Evolutionary conservation across 352 stramenopile species (phyloP).

Genomic region (Phytophthora multivora): DNA sequence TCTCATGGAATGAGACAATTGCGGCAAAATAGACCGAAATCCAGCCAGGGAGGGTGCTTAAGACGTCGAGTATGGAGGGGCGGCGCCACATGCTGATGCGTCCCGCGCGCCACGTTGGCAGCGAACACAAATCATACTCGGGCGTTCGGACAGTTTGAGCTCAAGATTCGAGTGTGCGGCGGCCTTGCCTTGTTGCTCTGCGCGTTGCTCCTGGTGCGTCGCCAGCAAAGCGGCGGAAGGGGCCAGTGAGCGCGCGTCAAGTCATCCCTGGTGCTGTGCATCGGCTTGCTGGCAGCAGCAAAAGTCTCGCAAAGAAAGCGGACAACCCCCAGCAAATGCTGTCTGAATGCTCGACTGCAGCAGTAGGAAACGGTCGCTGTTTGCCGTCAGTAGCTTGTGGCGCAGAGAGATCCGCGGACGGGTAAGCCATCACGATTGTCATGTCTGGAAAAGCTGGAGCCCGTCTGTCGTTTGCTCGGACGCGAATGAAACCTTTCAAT

Average conservation of each 20-base stretch:
- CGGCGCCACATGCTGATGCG: constrained; percentile 14
- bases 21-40: constrained; percentile 8
- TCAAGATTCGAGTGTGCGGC: not conserved
- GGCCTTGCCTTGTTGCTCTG: constrained; percentile 5
- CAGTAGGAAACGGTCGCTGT: constrained; percentile 19
- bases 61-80: constrained; percentile 1
- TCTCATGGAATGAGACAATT: constrained; percentile 18
- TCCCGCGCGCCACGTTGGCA: constrained; percentile 16
- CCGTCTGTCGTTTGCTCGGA: constrained; percentile 30
- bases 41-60: constrained; percentile 7
- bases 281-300: constrained; percentile 6
- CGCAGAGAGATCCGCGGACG: constrained; percentile 14
- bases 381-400: constrained; percentile 5
- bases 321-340: not conserved
- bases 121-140: constrained; percentile 16
- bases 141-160: constrained; percentile 18
- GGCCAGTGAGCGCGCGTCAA: constrained; percentile 31
- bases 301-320: constrained; percentile 7
- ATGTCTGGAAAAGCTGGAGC: not conserved
- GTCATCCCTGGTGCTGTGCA: constrained; percentile 14
- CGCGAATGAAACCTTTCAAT: constrained; percentile 37
- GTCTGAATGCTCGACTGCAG: not conserved
- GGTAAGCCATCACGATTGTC: not conserved
- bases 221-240: constrained; percentile 17
- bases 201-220: too few relatives aligned